phyloP scores from a whole-genome alignment of 495 filamentous ascomycete genomes.

The Xylaria longipes region DNA sequence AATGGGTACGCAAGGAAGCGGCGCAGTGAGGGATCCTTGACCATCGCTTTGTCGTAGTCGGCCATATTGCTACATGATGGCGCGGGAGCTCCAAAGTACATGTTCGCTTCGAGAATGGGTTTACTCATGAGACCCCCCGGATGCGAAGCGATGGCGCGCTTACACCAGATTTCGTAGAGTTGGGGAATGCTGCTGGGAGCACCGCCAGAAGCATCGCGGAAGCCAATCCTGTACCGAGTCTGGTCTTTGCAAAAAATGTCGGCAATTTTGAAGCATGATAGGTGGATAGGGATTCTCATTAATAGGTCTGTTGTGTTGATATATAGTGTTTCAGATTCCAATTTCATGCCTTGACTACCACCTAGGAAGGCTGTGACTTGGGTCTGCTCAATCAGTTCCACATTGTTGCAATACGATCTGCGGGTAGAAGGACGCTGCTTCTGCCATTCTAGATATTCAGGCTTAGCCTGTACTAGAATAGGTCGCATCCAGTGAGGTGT shows the following conservation, averaged over 20 bases:
- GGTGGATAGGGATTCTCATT: slow-evolving; percentile 32
- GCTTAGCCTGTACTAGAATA: slow-evolving; percentile 20
- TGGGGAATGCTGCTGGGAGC: slow-evolving; percentile 27
- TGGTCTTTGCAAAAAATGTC: slow-evolving; percentile 28
- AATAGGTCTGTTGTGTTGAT: slow-evolving; percentile 25
- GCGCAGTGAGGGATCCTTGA: background rate
- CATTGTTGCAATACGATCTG: background rate
- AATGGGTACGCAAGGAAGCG: slow-evolving; percentile 17
- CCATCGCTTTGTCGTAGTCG: background rate
- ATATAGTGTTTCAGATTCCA: background rate
- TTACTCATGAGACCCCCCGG: background rate
- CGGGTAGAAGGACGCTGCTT: background rate
- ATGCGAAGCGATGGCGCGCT: slow-evolving; percentile 25
- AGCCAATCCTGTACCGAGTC: slow-evolving; percentile 11
- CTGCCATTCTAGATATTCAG: slow-evolving; percentile 25
- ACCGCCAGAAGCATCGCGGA: slow-evolving; percentile 15
- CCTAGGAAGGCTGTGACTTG: background rate
- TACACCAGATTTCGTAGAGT: slow-evolving; percentile 36
- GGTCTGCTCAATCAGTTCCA: background rate
- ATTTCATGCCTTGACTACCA: background rate
- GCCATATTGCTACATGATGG: background rate
- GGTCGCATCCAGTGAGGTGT: slow-evolving; percentile 30
- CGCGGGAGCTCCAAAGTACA: slow-evolving; percentile 4
- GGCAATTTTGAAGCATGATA: slow-evolving; percentile 20
- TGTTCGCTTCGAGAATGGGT: slow-evolving; percentile 8